Evolutionary conservation across 352 stramenopile species (phyloP), one percentile per base, ranked within the genome.

Genomic region (Pythium phragmitis): DNA sequence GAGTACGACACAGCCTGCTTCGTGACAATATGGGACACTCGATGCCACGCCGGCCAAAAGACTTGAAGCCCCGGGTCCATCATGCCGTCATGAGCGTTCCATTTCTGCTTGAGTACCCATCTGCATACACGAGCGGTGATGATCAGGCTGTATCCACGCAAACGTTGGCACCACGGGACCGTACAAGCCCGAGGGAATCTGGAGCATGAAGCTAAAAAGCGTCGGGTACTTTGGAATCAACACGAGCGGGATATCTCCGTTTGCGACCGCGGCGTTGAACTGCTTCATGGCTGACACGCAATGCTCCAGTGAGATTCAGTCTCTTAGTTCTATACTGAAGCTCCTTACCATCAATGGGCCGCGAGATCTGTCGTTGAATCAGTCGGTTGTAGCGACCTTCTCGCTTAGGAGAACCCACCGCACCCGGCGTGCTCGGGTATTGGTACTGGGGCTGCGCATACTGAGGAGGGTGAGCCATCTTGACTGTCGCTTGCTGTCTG

Each of bases 11-110:
- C 85, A 0, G 85, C 85, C 50, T 93, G 85, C 70, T 92, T 91
- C 42, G 87, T 94, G 12, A 96, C 84, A 30, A 96, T 91, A 70
- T 96, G 87, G 33, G 85, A 94, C 55, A 96, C 80, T 65, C 87
- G 79, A 62, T 90, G 78, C 82, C 82, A 94, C 37, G 76, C 62
- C 9, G 87, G 72, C 85, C 85, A 96, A 42, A 92, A 80, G 52
- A 88, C 69, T 59, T 91, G 89, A 45, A 95, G 74, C 0, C 87
- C 87, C 11, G 87, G 84, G 26, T 89, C 75, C 77, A 93, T 82
- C 72, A 92, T 87, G 12, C 86, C 86, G 7, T 73, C 59, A 51
- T 95, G 80, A 3, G 80, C 82, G 60, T 93, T 91, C 86, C 86
- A 95, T 63, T 87, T 88, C 58, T 95, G 86, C 72, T 89, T 90